Base-by-base conservation (phyloP, 1,284 basidiomycete genomes). In the Malassezia psittaci region DNA sequence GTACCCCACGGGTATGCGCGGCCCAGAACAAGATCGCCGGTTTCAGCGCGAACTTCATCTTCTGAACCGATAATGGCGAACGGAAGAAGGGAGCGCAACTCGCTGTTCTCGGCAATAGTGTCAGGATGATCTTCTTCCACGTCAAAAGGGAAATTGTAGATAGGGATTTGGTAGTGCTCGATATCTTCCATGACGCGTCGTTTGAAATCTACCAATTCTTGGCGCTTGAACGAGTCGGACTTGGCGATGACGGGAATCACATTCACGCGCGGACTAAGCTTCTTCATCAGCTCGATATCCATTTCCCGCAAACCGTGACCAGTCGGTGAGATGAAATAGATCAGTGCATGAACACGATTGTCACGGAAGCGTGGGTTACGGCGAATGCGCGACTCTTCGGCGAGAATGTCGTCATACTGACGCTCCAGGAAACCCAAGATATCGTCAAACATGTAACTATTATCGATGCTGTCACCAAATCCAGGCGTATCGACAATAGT, bases 121-220 rank as follows among this genome's bases (percentile, higher is more conserved):
- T 98, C 94, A 74, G 96, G 91, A 75, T 99, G 94, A 71, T 99
- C 77, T 78, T 98, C 94, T 77, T 98, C 94, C 19, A 90, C 85
- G 68, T 98, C 94, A 76, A 94, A 98, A 0, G 94, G 94, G 83
- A 98, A 98, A 80, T 98, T 98, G 82, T 98, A 99, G 43, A 98
- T 87, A 6, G 94, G 93, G 67, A 99, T 98, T 64, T 87, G 85
- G 75, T 98, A 96, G 79, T 96, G 83, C 74, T 96, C 93, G 66
- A 99, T 96, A 76, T 99, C 93, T 78, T 98, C 91, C 90, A 96
- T 96, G 73, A 98, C 62, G 40, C 94, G 82, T 78, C 91, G 90
- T 82, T 96, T 98, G 83, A 98, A 99, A 11, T 85, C 89, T 60
- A 83, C 83, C 46, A 62, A 60, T 58, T 74, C 72, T 34, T 51